Evolutionary conservation across 140 eudicot species (phyloP).

Genomic region (Cichorium intybus): DNA sequence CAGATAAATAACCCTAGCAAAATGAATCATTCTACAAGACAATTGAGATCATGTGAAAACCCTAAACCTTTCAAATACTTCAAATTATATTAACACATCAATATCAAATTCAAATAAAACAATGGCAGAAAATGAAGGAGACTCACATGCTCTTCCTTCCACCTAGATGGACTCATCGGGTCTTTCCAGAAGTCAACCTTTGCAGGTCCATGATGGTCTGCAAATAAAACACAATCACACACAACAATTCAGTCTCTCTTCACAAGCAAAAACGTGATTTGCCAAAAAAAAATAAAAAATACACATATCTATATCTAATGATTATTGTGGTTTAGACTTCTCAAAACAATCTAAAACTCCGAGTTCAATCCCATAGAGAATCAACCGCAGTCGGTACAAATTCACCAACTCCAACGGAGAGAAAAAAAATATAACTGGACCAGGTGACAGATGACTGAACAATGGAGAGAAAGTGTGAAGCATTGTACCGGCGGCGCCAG

Average conservation of each 20-base stretch:
- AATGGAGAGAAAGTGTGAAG: background rate
- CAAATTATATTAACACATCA: background rate
- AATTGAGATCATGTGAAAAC: conserved; percentile 12
- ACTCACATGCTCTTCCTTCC: conserved; percentile 73
- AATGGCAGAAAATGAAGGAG: background rate
- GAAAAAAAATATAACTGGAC: background rate
- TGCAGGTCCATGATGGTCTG: conserved; percentile 64
- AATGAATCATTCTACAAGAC: conserved; percentile 2
- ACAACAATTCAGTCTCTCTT: background rate
- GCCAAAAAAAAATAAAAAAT: too few relatives aligned
- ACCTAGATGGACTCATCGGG: conserved; percentile 60
- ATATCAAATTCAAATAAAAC: background rate
- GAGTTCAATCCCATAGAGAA: background rate
- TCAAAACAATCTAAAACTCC: background rate
- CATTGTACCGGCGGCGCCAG: conserved; percentile 55
- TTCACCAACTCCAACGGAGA: background rate
- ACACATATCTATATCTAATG: background rate
- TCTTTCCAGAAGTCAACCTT: conserved; percentile 59
- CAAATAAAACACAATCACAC: conserved; percentile 20
- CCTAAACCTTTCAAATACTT: conserved; percentile 16
- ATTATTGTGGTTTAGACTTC: background rate
- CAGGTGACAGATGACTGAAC: background rate
- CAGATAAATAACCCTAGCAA: conserved; percentile 4
- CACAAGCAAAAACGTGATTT: conserved; percentile 9
- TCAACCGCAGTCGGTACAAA: background rate